Percentiles rank a stretch among this genome's conserved stretches.
Conservation (phyloP, 176 grass and related monocot species). For the Eleusine coracana region DNA sequence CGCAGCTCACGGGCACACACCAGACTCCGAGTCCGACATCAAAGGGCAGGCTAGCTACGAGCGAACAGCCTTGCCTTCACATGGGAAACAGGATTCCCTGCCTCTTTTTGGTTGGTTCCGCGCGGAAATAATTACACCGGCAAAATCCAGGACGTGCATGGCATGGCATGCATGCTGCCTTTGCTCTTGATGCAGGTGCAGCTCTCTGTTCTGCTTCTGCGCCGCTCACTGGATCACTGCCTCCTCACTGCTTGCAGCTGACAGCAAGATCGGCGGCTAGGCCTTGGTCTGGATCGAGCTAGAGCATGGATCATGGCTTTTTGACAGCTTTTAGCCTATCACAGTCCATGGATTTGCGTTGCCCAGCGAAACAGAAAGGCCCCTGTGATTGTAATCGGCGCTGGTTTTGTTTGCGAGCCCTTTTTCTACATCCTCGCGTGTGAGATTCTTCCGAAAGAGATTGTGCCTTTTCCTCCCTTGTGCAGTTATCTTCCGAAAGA, state of each 20-base stretch:
- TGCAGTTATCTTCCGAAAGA: not conserved
- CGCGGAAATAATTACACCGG: slow-evolving; percentile 46
- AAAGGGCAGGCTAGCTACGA: slow-evolving; percentile 1
- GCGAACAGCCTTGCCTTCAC: slow-evolving; percentile 37
- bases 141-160: slow-evolving; percentile 38
- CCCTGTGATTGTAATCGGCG: slow-evolving; percentile 25
- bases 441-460: slow-evolving; percentile 31
- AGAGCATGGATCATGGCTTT: not conserved
- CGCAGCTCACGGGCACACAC: slow-evolving; percentile 40
- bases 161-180: slow-evolving; percentile 34
- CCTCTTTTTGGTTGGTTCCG: slow-evolving; percentile 55
- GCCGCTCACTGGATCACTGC: not conserved
- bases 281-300: not conserved
- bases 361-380: slow-evolving; percentile 12
- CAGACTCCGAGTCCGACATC: not conserved
- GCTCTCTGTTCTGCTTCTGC: not conserved
- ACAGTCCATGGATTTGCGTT: not conserved
- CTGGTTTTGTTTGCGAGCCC: not conserved
- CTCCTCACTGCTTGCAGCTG: not conserved
- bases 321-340: slow-evolving; percentile 27
- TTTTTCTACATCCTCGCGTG: not conserved
- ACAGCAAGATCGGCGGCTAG: slow-evolving; percentile 23
- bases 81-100: slow-evolving; percentile 38
- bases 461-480: not conserved
- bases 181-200: slow-evolving; percentile 3